These are phyloP conservation scores for Metschnikowia borealis DNA, from an alignment of 805 yeast genomes.

Conservation along the genomic window DNA sequence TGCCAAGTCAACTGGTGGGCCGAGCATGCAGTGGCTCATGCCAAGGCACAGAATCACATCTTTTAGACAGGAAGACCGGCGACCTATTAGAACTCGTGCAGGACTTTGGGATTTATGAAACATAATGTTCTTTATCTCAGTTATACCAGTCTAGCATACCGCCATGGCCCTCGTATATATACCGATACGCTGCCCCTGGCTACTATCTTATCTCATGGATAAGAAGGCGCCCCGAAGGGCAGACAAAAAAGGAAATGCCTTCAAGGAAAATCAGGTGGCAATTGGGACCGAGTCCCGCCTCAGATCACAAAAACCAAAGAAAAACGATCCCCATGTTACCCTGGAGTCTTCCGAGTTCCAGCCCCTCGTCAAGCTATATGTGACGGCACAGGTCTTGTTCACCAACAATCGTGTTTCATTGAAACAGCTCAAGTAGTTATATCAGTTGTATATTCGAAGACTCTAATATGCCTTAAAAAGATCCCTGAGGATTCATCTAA, in stretches of 20 bases:
- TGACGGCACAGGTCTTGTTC: slow-evolving; percentile 31
- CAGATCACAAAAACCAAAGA: slow-evolving; percentile 5
- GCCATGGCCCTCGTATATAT: neutral
- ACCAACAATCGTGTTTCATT: slow-evolving; percentile 26
- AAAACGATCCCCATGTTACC: slow-evolving; percentile 29
- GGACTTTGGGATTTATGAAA: too few species aligned
- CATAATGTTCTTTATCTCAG: too few species aligned
- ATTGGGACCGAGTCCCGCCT: slow-evolving; percentile 5
- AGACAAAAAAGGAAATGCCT: slow-evolving; percentile 6
- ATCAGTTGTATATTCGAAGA: too few species aligned
- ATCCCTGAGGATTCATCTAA: too few species aligned
- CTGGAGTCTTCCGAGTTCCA: slow-evolving; percentile 46
- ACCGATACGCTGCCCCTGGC: neutral
- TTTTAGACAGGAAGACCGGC: too few species aligned
- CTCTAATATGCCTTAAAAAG: too few species aligned
- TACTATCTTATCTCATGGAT: slow-evolving; percentile 2
- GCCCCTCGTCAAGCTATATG: slow-evolving; percentile 30
- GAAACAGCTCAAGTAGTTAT: slow-evolving; percentile 24
- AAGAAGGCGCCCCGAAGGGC: slow-evolving; percentile 8
- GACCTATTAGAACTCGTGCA: too few species aligned
- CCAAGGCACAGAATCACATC: too few species aligned
- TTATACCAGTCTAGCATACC: neutral
- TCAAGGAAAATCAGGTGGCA: slow-evolving; percentile 13
- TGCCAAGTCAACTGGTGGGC: too few species aligned
- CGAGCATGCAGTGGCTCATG: too few species aligned